Evolutionary conservation across 2,329 filamentous ascomycete genomes (phyloP).

Genomic region (Aspergillus tamarii): DNA sequence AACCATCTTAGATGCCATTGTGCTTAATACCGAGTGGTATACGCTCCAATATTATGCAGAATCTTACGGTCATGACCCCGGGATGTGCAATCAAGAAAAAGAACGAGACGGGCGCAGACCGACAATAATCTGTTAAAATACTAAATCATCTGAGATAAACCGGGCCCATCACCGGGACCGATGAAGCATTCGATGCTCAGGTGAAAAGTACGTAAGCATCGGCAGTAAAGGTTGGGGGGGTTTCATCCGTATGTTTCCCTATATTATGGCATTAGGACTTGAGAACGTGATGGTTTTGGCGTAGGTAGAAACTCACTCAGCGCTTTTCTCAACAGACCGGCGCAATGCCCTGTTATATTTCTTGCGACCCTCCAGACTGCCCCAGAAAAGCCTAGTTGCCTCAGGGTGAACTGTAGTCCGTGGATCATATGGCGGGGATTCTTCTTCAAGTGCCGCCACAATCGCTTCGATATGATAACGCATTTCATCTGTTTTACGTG

Average conservation of each 20-base stretch:
- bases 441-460: conserved; percentile 81
- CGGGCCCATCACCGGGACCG: background rate
- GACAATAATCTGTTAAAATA: background rate
- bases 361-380: conserved; percentile 75
- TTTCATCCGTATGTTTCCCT: conserved; percentile 13
- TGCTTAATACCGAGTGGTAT: background rate
- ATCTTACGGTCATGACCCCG: background rate
- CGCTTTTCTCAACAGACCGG: conserved; percentile 65
- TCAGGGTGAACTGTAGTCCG: conserved; percentile 84
- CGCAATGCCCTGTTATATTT: conserved; percentile 80
- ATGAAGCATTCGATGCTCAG: background rate
- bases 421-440: conserved; percentile 85
- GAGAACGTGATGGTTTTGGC: background rate
- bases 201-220: background rate
- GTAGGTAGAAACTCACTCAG: conserved; percentile 30
- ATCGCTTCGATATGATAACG: conserved; percentile 83
- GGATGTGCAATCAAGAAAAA: background rate
- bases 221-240: background rate
- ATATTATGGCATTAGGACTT: background rate
- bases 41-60: background rate
- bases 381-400: conserved; percentile 86
- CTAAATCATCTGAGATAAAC: background rate
- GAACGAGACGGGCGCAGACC: background rate
- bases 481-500: conserved; percentile 73
- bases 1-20: background rate